Evolutionary conservation across 768 basidiomycete genomes (phyloP).

Genomic region (Infundibulicybe gibba): DNA sequence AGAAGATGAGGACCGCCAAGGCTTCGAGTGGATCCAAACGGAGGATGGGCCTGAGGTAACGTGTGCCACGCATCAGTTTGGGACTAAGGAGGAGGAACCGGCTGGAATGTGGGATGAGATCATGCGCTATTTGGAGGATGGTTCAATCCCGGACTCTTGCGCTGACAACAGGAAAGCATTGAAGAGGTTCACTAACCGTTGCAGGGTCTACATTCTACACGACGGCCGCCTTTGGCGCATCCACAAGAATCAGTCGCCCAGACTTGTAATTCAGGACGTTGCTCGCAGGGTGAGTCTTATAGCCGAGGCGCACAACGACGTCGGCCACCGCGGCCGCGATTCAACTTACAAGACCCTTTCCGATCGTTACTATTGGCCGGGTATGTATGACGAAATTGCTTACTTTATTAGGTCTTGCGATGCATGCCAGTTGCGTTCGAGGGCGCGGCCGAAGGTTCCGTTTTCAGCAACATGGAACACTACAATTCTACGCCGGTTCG

Average conservation of each 20-base stretch:
- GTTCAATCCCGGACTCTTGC: slow-evolving; percentile 1
- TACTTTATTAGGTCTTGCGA: slow-evolving; percentile 27
- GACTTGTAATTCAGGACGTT: too few relatives aligned
- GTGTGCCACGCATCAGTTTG: background rate
- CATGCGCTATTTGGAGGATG: slow-evolving; percentile 9
- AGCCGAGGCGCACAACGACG: too few relatives aligned
- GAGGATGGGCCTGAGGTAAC: background rate
- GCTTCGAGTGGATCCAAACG: background rate
- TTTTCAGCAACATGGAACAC: background rate
- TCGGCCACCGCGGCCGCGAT: too few relatives aligned
- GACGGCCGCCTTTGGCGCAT: too few relatives aligned
- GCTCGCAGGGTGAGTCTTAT: too few relatives aligned
- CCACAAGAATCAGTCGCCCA: too few relatives aligned
- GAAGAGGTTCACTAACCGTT: slow-evolving; percentile 1
- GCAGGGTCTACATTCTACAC: too few relatives aligned
- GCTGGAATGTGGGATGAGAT: slow-evolving; percentile 9
- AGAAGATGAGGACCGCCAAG: slow-evolving; percentile 20
- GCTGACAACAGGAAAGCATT: background rate
- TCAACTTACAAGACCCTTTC: too few relatives aligned
- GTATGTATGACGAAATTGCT: too few relatives aligned
- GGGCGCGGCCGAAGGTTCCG: slow-evolving; percentile 11
- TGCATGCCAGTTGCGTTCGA: slow-evolving; percentile 22
- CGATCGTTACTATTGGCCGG: too few relatives aligned
- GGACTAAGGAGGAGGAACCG: slow-evolving; percentile 1
- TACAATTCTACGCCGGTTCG: slow-evolving; percentile 1